Conservation (phyloP, 2,329 filamentous ascomycete genomes). For the Cladosporium sp. region DNA sequence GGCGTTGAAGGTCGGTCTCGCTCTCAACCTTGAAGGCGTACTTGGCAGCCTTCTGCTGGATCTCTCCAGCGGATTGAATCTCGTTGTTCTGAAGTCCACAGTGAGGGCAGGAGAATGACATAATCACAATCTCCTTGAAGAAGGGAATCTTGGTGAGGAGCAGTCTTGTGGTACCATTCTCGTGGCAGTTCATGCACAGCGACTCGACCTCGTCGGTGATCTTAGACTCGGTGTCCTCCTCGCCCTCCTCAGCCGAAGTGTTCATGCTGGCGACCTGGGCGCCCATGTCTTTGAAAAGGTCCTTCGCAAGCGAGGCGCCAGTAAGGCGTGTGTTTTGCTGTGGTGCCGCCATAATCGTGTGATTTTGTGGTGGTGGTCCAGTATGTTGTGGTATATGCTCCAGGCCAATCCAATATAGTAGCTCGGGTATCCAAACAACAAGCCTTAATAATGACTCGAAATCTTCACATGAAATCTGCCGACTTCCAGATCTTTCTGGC, state of each 20-base stretch:
- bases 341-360: slow-evolving; percentile 7
- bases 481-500: slow-evolving; percentile 11
- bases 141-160: slow-evolving; percentile 91
- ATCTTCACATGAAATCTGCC: slow-evolving; percentile 13
- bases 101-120: slow-evolving; percentile 91
- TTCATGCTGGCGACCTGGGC: slow-evolving; percentile 42
- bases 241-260: slow-evolving; percentile 28
- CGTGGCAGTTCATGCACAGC: slow-evolving; percentile 53
- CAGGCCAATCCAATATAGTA: not conserved
- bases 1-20: slow-evolving; percentile 71
- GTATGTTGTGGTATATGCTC: not conserved
- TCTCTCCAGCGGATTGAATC: slow-evolving; percentile 85
- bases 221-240: slow-evolving; percentile 41
- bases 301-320: slow-evolving; percentile 35
- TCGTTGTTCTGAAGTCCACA: slow-evolving; percentile 90
- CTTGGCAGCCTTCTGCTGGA: slow-evolving; percentile 81
- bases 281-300: slow-evolving; percentile 52
- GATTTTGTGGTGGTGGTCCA: not conserved
- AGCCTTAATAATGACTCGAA: slow-evolving; percentile 11
- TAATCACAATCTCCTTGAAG: slow-evolving; percentile 95
- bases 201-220: slow-evolving; percentile 52
- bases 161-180: slow-evolving; percentile 70
- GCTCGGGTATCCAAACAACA: not conserved
- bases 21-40: slow-evolving; percentile 77
- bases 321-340: not conserved